Conservation (phyloP, 352 stramenopile species). For the Phytophthora aleatoria region DNA sequence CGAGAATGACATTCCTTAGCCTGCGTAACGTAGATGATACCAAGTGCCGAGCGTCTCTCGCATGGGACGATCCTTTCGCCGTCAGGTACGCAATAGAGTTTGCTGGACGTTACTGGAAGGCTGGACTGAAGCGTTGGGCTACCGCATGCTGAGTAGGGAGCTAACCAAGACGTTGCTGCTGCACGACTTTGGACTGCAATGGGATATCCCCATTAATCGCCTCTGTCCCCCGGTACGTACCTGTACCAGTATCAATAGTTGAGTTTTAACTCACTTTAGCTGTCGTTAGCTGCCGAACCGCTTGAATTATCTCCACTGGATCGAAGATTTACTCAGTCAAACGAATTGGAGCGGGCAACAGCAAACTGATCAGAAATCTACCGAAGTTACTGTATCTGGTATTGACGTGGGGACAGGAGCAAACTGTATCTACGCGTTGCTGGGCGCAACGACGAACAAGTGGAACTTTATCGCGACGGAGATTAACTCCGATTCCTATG, state of each 20-base stretch:
- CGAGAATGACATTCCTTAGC: conserved; percentile 21
- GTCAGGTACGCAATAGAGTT: conserved; percentile 45
- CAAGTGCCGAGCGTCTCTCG: conserved; percentile 57
- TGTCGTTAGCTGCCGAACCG: conserved; percentile 72
- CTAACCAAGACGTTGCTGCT: conserved; percentile 93
- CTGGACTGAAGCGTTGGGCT: conserved; percentile 8
- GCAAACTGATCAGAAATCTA: conserved; percentile 11
- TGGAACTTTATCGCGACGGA: conserved; percentile 96
- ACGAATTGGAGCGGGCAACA: conserved; percentile 27
- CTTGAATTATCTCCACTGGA: conserved; percentile 97
- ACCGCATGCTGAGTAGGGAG: conserved; percentile 47
- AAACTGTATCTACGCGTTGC: conserved; percentile 95
- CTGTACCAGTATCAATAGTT: neutral
- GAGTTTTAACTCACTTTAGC: conserved; percentile 3
- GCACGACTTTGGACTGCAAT: conserved; percentile 91
- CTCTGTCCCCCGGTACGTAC: conserved; percentile 93
- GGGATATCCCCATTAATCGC: conserved; percentile 90
- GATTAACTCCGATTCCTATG: conserved; percentile 88
- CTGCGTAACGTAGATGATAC: conserved; percentile 65
- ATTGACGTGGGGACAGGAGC: conserved; percentile 97
- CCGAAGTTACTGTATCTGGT: conserved; percentile 51
- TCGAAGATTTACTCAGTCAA: conserved; percentile 90
- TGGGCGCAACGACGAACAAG: conserved; percentile 85
- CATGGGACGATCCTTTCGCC: conserved; percentile 82
- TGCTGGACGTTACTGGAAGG: neutral